Conservation (phyloP, 2,329 filamentous ascomycete genomes). For the Aurifilum marmelostoma region DNA sequence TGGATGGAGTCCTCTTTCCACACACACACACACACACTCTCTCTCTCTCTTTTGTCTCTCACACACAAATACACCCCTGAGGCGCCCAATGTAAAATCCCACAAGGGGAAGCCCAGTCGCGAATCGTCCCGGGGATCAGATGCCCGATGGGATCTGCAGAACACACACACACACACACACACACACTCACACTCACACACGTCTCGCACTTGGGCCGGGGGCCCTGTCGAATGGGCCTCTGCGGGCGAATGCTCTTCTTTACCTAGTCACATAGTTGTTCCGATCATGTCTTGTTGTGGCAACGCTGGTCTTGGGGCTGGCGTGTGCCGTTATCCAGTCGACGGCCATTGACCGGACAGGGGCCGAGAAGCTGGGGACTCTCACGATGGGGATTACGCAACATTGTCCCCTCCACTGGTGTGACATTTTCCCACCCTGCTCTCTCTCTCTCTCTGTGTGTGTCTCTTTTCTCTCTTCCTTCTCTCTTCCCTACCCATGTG, state of each 20-base stretch:
- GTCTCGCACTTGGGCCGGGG: not conserved
- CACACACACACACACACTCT: no score
- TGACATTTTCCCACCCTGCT: not conserved
- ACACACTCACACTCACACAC: not conserved
- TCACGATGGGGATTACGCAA: not conserved
- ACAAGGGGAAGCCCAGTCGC: slow-evolving; percentile 4
- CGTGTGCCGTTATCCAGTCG: not conserved
- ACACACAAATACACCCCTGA: not conserved
- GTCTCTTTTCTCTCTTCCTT: not conserved
- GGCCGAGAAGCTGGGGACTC: slow-evolving; percentile 6
- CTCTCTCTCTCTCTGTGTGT: not conserved
- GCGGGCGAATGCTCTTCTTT: no score
- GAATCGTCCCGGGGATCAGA: not conserved
- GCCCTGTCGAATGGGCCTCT: not conserved
- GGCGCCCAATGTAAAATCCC: slow-evolving; percentile 3
- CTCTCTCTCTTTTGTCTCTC: no score
- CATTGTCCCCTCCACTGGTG: not conserved
- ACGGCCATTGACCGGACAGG: not conserved
- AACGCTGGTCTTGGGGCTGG: not conserved
- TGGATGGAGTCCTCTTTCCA: not conserved
- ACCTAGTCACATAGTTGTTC: no score
- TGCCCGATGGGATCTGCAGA: slow-evolving; percentile 13
- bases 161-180: not conserved
- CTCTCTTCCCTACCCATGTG: not conserved
- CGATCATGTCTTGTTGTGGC: not conserved